Base-by-base conservation (phyloP, 2,329 filamentous ascomycete genomes). In the Ophiosphaerella korrae region DNA sequence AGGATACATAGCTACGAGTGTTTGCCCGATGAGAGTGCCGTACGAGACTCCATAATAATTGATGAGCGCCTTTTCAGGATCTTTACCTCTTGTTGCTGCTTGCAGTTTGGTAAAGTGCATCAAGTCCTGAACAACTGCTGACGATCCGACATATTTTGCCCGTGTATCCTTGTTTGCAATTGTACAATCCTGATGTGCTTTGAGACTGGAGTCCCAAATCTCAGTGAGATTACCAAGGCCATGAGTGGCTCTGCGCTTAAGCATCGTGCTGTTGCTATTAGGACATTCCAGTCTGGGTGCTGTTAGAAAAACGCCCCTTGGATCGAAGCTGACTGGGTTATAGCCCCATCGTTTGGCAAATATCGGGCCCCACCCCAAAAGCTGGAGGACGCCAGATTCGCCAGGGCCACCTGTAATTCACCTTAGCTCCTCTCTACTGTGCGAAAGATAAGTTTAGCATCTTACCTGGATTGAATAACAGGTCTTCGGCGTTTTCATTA, bases 11-110 rank as follows among this genome's bases (percentile, higher is more conserved):
- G 74, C 68, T 0, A 76, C 75, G 50, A 79, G 76, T 0, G 77
- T 80, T 1, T 73, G 63, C 5, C 78, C 77, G 1, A 80, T 58
- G 0, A 77, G 52, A 1, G 76, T 78, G 4, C 77, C 78, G 45
- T 78, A 80, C 1, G 74, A 77, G n/a, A 74, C 64, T 70, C 73
- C 42, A 50, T 67, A 68, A 57, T 72, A 76, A 33, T 71, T 64
- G 11, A 79, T 52, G 36, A 55, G 58, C 45, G 55, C 58, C n/a
- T 73, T 65, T 34, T 63, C 35, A 2, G 63, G 63, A n/a, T 62
- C 54, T 37, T 62, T 50, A 37, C 52, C 51, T n/a, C 50, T 50
- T 12, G 43, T 32, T 7, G 53, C 55, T 2, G 61, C 59, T 34
- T 45, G 33, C 3, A 58, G 43, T 21, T 68, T 52, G 21, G 54